Percentiles rank a stretch among this genome's conserved stretches.
Evolutionary conservation across 257 asterid species (phyloP).

Genomic region (Perilla frutescens): DNA sequence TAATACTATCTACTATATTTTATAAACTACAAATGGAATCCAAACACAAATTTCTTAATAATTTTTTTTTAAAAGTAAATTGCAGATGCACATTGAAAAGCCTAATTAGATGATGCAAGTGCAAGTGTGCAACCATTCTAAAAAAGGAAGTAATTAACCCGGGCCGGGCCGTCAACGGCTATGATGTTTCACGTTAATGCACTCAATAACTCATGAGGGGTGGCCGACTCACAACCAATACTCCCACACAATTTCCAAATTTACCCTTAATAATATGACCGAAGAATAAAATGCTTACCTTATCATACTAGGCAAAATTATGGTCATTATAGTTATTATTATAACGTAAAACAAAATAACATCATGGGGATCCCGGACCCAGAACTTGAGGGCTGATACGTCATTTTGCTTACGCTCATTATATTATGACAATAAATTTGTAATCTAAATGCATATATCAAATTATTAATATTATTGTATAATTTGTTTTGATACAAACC

Average conservation of each 20-base stretch:
- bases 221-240: conserved; percentile 40
- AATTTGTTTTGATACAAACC: too few species aligned
- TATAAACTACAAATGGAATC: too few species aligned
- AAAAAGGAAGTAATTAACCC: neutral
- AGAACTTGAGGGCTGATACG: conserved; percentile 23
- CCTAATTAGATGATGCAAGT: too few species aligned
- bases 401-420: neutral
- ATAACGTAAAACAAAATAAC: conserved; percentile 45
- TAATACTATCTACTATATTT: too few species aligned
- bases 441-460: too few species aligned
- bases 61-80: neutral
- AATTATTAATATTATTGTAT: too few species aligned
- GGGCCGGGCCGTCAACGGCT: conserved; percentile 3
- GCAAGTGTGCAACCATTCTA: conserved; percentile 1
- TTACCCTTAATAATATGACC: conserved; percentile 40
- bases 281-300: conserved; percentile 42
- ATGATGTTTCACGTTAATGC: conserved; percentile 34
- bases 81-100: neutral
- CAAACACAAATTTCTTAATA: neutral
- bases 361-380: conserved; percentile 41
- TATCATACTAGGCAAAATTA: conserved; percentile 48
- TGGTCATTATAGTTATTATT: conserved; percentile 42
- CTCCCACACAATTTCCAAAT: conserved; percentile 31
- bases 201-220: conserved; percentile 31
- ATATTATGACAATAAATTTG: too few species aligned